Conservation (phyloP, 83 land plant genomes). For the Picea abies region DNA sequence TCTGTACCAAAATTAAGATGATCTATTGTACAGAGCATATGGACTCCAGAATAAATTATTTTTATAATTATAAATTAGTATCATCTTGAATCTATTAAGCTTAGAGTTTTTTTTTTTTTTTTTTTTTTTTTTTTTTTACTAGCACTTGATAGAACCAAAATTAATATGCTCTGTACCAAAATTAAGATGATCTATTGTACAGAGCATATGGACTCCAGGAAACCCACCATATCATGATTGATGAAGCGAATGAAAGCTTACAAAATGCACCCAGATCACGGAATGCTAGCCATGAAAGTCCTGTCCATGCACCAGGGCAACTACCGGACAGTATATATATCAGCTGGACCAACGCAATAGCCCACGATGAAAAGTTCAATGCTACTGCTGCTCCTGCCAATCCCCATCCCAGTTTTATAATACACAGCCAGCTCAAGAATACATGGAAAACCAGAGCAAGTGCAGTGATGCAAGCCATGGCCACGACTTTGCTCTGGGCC, state of each 20-base stretch:
- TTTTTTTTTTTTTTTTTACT: no score
- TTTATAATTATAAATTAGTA: no score
- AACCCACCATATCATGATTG: conserved; percentile 33
- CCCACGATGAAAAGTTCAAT: conserved; percentile 57
- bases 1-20: no score
- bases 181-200: no score
- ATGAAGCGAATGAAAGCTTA: conserved; percentile 36
- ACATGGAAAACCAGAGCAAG: conserved; percentile 39
- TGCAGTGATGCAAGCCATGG: conserved; percentile 41
- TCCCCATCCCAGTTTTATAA: conserved; percentile 51
- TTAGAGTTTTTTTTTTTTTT: no score
- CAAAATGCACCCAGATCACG: conserved; percentile 31
- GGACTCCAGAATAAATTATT: no score
- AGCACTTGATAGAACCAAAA: no score
- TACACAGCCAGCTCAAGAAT: conserved; percentile 49
- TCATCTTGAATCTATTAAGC: no score
- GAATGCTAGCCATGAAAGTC: conserved; percentile 35
- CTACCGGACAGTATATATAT: conserved; percentile 17
- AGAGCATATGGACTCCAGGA: no score
- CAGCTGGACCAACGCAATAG: conserved; percentile 25
- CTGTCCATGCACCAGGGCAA: conserved; percentile 35
- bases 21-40: no score
- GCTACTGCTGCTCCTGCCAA: conserved; percentile 77
- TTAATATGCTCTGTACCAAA: no score
- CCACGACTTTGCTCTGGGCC: conserved; percentile 57